These are phyloP conservation scores for Rutidosis leptorrhynchoides DNA, from an alignment of 129 eudicot species.

Conservation along the genomic window DNA sequence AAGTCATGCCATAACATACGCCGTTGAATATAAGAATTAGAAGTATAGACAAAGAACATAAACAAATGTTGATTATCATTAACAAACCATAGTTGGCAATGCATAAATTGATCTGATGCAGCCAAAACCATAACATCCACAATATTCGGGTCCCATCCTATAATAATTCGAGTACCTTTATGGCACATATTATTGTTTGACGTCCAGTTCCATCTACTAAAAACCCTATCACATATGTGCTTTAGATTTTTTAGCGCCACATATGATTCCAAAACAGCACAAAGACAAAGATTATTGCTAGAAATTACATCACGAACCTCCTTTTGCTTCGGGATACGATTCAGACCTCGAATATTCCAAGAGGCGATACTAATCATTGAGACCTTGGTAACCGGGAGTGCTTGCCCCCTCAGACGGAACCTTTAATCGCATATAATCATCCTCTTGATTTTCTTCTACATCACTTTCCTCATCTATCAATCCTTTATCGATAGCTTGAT, in stretches of 20 bases:
- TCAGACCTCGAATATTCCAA: neutral
- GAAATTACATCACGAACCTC: neutral
- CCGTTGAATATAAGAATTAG: neutral
- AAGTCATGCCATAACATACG: neutral
- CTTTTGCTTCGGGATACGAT: neutral
- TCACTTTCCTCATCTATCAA: no score
- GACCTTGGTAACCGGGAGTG: neutral
- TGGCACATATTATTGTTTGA: neutral
- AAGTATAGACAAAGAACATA: no score
- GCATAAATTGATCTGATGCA: no score
- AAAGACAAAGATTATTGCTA: neutral
- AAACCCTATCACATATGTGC: neutral
- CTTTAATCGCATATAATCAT: no score
- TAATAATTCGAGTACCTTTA: no score
- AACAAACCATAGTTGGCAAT: no score
- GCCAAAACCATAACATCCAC: no score
- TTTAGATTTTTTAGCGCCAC: neutral
- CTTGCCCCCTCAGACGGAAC: constrained; percentile 12
- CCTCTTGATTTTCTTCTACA: no score
- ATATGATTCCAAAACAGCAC: neutral
- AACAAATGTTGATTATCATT: no score
- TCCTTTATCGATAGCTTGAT: no score
- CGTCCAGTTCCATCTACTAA: neutral
- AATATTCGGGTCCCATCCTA: no score
- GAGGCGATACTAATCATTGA: neutral